A percentile compares a stretch with the other conserved stretches of the same genome.
Evolutionary conservation across 768 basidiomycete genomes (phyloP).

Genomic region (Serendipita sp.): DNA sequence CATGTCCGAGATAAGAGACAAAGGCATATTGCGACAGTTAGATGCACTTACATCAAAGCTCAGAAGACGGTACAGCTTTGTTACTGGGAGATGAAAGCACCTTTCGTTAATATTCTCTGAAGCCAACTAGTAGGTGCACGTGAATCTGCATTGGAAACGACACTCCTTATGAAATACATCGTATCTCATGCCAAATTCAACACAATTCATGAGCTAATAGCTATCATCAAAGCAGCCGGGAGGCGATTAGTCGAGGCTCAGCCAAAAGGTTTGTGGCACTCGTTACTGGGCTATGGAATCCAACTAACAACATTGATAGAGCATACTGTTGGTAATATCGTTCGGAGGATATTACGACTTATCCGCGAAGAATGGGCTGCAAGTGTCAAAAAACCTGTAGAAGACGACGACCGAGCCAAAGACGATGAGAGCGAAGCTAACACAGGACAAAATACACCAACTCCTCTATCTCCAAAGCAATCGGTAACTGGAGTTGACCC

Average conservation of each 20-base stretch:
- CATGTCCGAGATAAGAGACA: constrained; percentile 9
- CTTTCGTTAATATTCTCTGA: constrained; percentile 10
- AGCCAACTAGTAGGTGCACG: constrained; percentile 89
- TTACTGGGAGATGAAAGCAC: neutral
- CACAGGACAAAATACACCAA: neutral
- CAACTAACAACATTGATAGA: constrained; percentile 32
- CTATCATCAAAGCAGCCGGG: constrained; percentile 65
- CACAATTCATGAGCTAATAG: constrained; percentile 71
- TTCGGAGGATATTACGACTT: constrained; percentile 81
- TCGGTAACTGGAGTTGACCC: neutral
- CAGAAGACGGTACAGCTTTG: constrained; percentile 14
- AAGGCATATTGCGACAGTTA: constrained; percentile 13
- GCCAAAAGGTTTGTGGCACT: constrained; percentile 58
- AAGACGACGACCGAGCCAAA: neutral
- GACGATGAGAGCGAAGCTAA: neutral
- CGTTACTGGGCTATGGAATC: neutral
- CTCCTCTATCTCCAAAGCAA: neutral
- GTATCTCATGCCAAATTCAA: constrained; percentile 74
- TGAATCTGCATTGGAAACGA: constrained; percentile 76
- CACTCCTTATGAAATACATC: constrained; percentile 76
- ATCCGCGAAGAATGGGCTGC: constrained; percentile 91
- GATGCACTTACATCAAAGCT: constrained; percentile 16
- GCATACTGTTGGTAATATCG: constrained; percentile 87
- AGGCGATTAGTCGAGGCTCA: constrained; percentile 74
- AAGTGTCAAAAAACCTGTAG: constrained; percentile 36